phyloP scores from a whole-genome alignment of 331 rosid species.

The Arachis monticola region DNA sequence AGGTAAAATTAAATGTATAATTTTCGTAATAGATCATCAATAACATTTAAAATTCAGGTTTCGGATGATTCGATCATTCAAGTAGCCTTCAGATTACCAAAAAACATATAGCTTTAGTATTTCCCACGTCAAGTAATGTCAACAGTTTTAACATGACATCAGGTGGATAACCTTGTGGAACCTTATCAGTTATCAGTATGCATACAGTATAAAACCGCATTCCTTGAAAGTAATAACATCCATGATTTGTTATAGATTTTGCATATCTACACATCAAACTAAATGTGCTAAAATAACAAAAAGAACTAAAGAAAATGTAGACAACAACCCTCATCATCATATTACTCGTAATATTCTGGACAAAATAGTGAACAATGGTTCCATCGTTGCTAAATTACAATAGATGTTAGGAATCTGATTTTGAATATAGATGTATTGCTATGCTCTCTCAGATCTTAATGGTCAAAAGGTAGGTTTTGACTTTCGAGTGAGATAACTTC shows the following conservation, averaged over 20 bases:
- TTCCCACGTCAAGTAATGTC: neutral
- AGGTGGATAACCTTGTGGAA: neutral
- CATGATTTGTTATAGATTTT: neutral
- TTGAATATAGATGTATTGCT: constrained; percentile 29
- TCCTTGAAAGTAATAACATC: constrained; percentile 7
- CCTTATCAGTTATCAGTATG: constrained; percentile 3
- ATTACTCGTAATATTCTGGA: constrained; percentile 44
- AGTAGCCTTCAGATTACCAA: neutral
- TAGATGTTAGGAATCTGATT: constrained; percentile 40
- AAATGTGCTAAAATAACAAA: constrained; percentile 32
- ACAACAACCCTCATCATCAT: constrained; percentile 28
- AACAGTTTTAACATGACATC: neutral
- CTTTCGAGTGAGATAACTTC: constrained; percentile 28
- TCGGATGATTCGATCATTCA: neutral
- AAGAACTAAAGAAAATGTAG: constrained; percentile 15
- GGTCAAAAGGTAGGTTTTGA: constrained; percentile 38
- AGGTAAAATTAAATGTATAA: too few species aligned
- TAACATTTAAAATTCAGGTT: neutral
- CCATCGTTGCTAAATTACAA: constrained; percentile 30
- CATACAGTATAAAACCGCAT: neutral
- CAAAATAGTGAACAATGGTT: constrained; percentile 39
- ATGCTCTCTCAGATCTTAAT: constrained; percentile 38
- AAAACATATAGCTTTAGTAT: neutral
- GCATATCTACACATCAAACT: neutral
- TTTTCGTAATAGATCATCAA: too few species aligned